Evolutionary conservation across 371 early-diverging fungal genomes (phyloP), one percentile per base, ranked within the genome.

Genomic region (Mucor plumbeus): DNA sequence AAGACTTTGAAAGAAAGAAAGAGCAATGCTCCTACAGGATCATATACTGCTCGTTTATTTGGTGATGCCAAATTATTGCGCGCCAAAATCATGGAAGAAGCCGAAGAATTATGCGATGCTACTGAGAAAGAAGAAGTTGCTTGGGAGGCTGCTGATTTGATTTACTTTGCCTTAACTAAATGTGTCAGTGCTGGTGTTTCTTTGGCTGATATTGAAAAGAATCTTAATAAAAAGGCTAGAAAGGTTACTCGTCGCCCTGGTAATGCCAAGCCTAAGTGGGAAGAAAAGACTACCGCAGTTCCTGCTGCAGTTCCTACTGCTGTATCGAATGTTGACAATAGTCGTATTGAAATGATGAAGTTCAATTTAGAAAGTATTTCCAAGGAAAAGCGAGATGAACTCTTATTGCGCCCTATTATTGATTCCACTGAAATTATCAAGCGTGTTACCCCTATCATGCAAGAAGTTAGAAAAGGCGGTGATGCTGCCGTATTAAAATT

Each of bases 71-170:
- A 82, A 44, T 78, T 99, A 40, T 85, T 99, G 44, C 79, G 87
- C 59, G 88, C 95, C 70, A 99, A 99, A 86, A 92, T 99, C 63
- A 87, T 94, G 85, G 99, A 99, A 74, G 98, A 98, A 78, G 99
- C 99, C 4, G 87, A 91, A 10, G 98, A 97, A 78, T 75, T 99
- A 31, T 93, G 95, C 64, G 89, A 93, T 33, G 97, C 99, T 34
- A 82, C 71, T 10, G 78, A 76, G 2, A 79, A 79, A 33, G 88
- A 90, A 1, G 94, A 97, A 4, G 88, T 97, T 68, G 95, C 97
- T 5, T 95, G 93, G 89, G 98, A 99, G 76, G 92, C 97, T 31
- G 98, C 99, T 26, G 99, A 99, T 74, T 78, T 98, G 63, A 87
- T 99, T 60, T 99, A 97, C 84, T 99, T 99, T 86, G 91, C 94